These are phyloP conservation scores for Termitomyces eurrhizus DNA, from an alignment of 768 basidiomycete species.

Conservation along the genomic window DNA sequence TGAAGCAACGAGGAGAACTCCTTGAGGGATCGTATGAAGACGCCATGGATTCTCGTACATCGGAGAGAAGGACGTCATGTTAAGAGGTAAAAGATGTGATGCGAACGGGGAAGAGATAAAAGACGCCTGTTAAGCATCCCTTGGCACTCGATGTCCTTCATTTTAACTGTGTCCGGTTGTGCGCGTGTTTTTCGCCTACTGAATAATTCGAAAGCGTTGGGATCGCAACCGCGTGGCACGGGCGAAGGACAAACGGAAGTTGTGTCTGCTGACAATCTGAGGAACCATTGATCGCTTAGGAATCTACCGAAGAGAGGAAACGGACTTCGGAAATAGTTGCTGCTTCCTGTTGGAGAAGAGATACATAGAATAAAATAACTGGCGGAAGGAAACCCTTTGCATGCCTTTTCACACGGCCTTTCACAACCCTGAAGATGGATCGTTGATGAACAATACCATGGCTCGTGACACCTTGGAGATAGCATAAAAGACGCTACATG, in stretches of 20 bases:
- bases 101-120: neutral
- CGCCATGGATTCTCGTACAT: constrained; percentile 7
- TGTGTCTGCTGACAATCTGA: constrained; percentile 9
- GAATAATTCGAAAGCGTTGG: neutral
- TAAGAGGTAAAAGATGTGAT: constrained; percentile 6
- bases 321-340: constrained; percentile 8
- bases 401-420: constrained; percentile 9
- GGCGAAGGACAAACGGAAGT: constrained; percentile 4
- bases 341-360: constrained; percentile 12
- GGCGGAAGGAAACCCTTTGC: neutral
- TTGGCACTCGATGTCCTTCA: neutral
- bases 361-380: neutral
- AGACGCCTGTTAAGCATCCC: neutral
- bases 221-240: constrained; percentile 10
- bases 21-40: constrained; percentile 15
- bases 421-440: constrained; percentile 7
- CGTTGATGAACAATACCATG: constrained; percentile 5
- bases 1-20: constrained; percentile 19
- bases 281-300: constrained; percentile 8
- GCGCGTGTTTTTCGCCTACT: constrained; percentile 1
- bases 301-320: constrained; percentile 8
- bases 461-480: neutral
- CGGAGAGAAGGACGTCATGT: constrained; percentile 12
- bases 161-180: constrained; percentile 9
- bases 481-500: neutral